Evolutionary conservation across 2,329 filamentous ascomycete species (phyloP), one percentile per base, ranked within the genome.

Genomic region (Fusarium tjaetaba): DNA sequence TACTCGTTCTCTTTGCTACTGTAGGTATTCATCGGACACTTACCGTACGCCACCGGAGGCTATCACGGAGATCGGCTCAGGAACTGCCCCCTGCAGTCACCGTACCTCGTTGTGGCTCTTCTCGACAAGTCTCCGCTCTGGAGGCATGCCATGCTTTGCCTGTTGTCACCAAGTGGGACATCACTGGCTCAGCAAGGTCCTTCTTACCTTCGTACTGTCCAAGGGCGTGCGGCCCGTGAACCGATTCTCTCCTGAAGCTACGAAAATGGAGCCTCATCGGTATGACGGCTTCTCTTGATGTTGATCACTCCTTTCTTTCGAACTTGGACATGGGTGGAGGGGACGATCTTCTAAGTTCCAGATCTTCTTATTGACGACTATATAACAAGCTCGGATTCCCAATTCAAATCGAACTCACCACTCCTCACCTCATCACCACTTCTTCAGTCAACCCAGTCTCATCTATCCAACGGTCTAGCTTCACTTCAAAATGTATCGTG

Each of bases 401-500:
- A 38, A 46, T 48, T 38, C 28, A 34, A 61, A 63, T 55, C 57
- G 53, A 57, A 26, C 58, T 72, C 58, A 72, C 42, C 63, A 68
- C 58, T 61, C 56, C 57, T 62, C 41, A 58, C 43, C 43, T 48
- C 72, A 59, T 38, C 63, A 60, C 65, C 72, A 20, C 48, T 41
- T 70, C 69, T 66, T 39, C 61, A 61, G 62, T 60, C 65, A 63
- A 56, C 60, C 43, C 52, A 56, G 32, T n/a, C 38, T 70, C 65
- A 48, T 68, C 53, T 61, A 66, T 30, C 30, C 46, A 69, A 68
- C 58, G 51, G 58, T 65, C 41, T 26, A 68, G 51, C 52, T 64
- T 71, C 61, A 49, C 41, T 63, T 63, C 70, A 75, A 55, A 61
- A 81, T 81, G 80, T 74, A 81, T 73, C 77, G 76, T 57, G 73